Evolutionary conservation across 805 yeast genomes (phyloP).

Genomic region (Scheffersomyces amazonensis): DNA sequence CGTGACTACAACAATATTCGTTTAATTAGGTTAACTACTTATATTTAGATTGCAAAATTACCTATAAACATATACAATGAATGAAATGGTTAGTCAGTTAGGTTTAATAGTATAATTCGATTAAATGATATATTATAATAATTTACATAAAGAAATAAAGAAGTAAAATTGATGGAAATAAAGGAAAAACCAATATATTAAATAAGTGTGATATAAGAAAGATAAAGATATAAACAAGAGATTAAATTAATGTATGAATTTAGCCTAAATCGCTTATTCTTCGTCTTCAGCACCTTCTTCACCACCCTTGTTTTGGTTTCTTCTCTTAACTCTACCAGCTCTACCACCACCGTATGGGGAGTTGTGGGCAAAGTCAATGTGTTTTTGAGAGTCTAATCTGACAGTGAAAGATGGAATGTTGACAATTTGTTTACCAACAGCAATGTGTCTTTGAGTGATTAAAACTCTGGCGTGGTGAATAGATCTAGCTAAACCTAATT

Average conservation of each 20-base stretch:
- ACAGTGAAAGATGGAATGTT: conserved; percentile 99
- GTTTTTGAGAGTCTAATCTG: conserved; percentile 99
- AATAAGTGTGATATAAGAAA: not conserved
- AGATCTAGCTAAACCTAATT: conserved; percentile 98
- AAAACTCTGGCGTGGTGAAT: conserved; percentile 99
- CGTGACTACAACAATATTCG: too few species aligned
- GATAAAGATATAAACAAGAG: not conserved
- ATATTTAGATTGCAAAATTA: too few species aligned
- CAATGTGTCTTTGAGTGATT: conserved; percentile 98
- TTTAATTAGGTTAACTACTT: too few species aligned
- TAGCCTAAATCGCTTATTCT: conserved; percentile 52
- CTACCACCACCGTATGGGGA: conserved; percentile 99
- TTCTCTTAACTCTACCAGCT: conserved; percentile 99
- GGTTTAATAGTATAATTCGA: not conserved
- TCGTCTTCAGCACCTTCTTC: conserved; percentile 74
- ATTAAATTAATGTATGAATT: not conserved
- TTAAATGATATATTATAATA: not conserved
- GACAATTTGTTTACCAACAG: conserved; percentile 99
- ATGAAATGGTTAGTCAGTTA: too few species aligned
- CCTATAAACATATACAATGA: too few species aligned
- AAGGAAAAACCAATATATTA: conserved; percentile 1
- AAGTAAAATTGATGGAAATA: not conserved
- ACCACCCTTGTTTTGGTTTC: conserved; percentile 64
- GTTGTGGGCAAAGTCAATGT: conserved; percentile 98
- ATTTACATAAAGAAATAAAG: conserved; percentile 1